phyloP scores from a whole-genome alignment of 2,329 filamentous ascomycete genomes.

The Fusarium nisikadoi region DNA sequence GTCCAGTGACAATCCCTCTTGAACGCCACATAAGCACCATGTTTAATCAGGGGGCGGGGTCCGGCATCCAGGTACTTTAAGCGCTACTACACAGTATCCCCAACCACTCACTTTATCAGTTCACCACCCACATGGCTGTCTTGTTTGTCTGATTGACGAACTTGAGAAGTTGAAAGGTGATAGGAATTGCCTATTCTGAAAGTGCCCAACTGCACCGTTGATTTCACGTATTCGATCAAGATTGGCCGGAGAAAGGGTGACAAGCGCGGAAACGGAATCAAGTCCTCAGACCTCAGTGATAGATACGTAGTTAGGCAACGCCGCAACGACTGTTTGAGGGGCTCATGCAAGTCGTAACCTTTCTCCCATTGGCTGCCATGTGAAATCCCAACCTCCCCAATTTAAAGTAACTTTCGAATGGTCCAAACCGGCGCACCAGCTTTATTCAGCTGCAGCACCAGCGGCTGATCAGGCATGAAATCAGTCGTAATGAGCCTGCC shows the following conservation, averaged over 20 bases:
- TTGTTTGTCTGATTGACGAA: background rate
- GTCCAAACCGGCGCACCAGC: constrained; percentile 22
- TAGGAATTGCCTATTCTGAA: background rate
- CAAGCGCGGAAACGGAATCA: background rate
- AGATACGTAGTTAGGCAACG: background rate
- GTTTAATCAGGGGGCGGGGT: constrained; percentile 35
- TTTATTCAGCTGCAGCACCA: constrained; percentile 37
- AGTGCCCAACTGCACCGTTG: constrained; percentile 11
- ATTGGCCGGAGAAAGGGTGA: constrained; percentile 4
- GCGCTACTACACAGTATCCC: constrained; percentile 22
- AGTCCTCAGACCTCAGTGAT: background rate
- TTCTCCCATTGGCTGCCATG: constrained; percentile 35
- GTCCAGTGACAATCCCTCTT: constrained; percentile 26
- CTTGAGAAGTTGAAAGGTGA: background rate
- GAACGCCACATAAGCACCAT: constrained; percentile 38
- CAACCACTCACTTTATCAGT: constrained; percentile 21
- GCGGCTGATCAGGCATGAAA: constrained; percentile 39
- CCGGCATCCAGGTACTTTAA: constrained; percentile 13
- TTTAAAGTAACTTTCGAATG: constrained; percentile 22
- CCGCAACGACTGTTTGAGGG: constrained; percentile 8
- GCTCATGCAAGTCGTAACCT: constrained; percentile 13
- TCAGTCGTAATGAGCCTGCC: constrained; percentile 39
- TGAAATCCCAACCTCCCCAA: constrained; percentile 41
- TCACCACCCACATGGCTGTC: background rate
- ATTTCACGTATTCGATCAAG: constrained; percentile 16